Base-by-base conservation (phyloP, 768 basidiomycete species). In the Podaxis sp. region DNA sequence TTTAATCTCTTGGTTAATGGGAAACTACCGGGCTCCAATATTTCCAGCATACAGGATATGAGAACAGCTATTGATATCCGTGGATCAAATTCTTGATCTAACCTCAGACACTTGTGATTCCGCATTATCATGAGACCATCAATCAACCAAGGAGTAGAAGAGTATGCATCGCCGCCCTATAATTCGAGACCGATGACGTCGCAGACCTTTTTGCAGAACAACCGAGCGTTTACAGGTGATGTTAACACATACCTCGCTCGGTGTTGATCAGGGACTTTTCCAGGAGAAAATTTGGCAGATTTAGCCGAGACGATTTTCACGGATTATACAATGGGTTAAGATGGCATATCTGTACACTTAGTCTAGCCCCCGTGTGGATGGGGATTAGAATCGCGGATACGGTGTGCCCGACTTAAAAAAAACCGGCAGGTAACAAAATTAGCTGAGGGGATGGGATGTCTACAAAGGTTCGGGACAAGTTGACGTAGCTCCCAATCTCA, bases 61-160 rank as follows among this genome's bases (percentile, higher is more conserved):
- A 19, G 43, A 17, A n/a, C n/a, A n/a, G n/a, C 2, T 3, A 22
- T 46, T n/a, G 43, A 46, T 22, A 46, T 46, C 60, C 60, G 52
- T 61, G 60, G 60, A 61, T 61, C 60, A 61, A 55, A 9, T 15
- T 33, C 41, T 36, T 49, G 53, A 55, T 46, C 22, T 13, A 38
- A 22, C 15, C 19, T 41, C 22, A 7, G 38, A n/a, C 38, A n/a
- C 38, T 24, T 29, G 3, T 5, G 19, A 25, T 22, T 38, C 15
- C 17, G 54, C 12, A 25, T 24, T 29, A 55, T 38, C 54, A 55
- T 7, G 3, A 55, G 11, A 36, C n/a, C 33, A 55, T 37, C 37
- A 33, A 55, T 19, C 33, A 9, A 8, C 53, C 15, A n/a, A 17
- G 33, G 37, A 9, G 8, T 40, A 2, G 11, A 50, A 25, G 4